These are phyloP conservation scores for Lactarius psammicola DNA, from an alignment of 768 basidiomycete genomes.

Conservation along the genomic window DNA sequence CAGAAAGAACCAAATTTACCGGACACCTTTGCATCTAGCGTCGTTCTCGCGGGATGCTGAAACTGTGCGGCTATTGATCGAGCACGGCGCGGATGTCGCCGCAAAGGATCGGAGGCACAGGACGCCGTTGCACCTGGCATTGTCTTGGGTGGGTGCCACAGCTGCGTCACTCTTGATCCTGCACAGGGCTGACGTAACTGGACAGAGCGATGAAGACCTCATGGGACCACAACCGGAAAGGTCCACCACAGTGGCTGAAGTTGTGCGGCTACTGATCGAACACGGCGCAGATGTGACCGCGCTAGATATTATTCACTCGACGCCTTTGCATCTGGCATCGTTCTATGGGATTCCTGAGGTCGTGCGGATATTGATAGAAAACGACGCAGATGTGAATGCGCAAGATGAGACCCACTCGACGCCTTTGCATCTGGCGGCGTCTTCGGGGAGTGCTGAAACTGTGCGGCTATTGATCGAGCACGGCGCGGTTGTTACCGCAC, in stretches of 20 bases:
- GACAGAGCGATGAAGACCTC: too few species aligned
- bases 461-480: background rate
- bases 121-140: too few species aligned
- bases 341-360: background rate
- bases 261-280: background rate
- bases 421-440: too few species aligned
- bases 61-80: background rate
- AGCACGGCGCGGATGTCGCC: too few species aligned
- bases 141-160: too few species aligned
- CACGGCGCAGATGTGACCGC: background rate
- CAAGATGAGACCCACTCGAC: background rate
- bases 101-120: too few species aligned
- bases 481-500: too few species aligned
- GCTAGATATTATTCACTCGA: background rate
- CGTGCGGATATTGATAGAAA: background rate
- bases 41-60: background rate
- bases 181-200: too few species aligned
- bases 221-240: too few species aligned
- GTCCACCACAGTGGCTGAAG: too few species aligned
- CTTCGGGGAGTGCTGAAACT: background rate
- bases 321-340: background rate
- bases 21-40: background rate
- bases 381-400: background rate
- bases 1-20: background rate
- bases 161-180: too few species aligned